These are phyloP conservation scores for Diddensiella transvaalensis DNA, from an alignment of 805 yeast species.

Conservation along the genomic window DNA sequence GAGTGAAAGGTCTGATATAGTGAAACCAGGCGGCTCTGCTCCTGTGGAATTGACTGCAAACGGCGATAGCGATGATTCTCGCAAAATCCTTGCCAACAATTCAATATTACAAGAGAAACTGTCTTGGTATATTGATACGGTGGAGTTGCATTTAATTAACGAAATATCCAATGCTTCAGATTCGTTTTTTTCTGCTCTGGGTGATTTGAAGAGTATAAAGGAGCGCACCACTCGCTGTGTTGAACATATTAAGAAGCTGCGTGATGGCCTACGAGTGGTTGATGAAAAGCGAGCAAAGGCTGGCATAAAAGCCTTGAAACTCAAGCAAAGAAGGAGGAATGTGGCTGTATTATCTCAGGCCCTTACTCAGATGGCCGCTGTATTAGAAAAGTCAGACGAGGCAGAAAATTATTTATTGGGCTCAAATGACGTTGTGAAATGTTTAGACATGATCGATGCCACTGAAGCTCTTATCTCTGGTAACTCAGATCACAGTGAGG, in stretches of 20 bases:
- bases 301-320: slow-evolving; percentile 49
- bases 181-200: slow-evolving; percentile 79
- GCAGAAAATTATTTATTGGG: slow-evolving; percentile 46
- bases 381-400: slow-evolving; percentile 44
- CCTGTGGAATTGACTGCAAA: slow-evolving; percentile 27
- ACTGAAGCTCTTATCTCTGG: slow-evolving; percentile 61
- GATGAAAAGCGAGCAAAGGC: slow-evolving; percentile 48
- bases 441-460: slow-evolving; percentile 56
- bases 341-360: slow-evolving; percentile 61
- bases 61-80: slow-evolving; percentile 25
- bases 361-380: slow-evolving; percentile 50
- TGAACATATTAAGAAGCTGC: slow-evolving; percentile 44
- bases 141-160: slow-evolving; percentile 73
- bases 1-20: slow-evolving; percentile 52
- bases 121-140: slow-evolving; percentile 77
- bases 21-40: slow-evolving; percentile 18
- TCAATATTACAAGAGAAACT: slow-evolving; percentile 68
- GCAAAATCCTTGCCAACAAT: slow-evolving; percentile 46
- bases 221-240: slow-evolving; percentile 51
- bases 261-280: slow-evolving; percentile 41
- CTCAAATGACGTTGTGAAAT: slow-evolving; percentile 44
- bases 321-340: slow-evolving; percentile 52
- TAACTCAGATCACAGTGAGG: slow-evolving; percentile 28
- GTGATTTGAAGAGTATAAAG: slow-evolving; percentile 62
- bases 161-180: slow-evolving; percentile 84